Base-by-base conservation (phyloP, 2,329 filamentous ascomycete species). In the Cladophialophora immunda region DNA sequence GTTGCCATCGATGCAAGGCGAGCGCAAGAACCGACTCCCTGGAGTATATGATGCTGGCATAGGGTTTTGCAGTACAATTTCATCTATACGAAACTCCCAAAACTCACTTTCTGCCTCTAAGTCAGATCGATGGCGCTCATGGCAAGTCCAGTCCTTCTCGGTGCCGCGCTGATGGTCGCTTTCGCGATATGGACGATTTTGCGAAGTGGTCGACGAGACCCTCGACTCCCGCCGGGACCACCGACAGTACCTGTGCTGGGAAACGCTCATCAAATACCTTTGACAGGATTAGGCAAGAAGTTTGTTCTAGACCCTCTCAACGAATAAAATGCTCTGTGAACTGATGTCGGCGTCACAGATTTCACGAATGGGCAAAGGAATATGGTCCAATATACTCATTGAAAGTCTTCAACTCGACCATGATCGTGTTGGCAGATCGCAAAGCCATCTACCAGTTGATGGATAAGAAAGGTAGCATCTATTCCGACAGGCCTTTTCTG, bases 191-290 rank as follows among this genome's bases (percentile, higher is more conserved):
- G 54, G 54, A 32, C 22, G 7, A 8, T 68, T 17, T 27, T 68
- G 9, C 47, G 57, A 4, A 64, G 58, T 22, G 67, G 67, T 11
- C 53, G 64, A 45, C 58, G 67, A 58, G 67, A 69, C 55, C 50
- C 41, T 11, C 17, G 64, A 32, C 64, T 69, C 7, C 67, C 67
- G 17, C 67, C 66, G 62, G 81, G 81, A 0, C 81, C 81, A 7
- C 78, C 78, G 13, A 81, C 79, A 0, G 32, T 81, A 0, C 81
- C 81, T 0, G 54, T 83, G 0, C 72, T 86, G 8, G 85, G 85
- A 4, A 86, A 86, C 55, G 71, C 86, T 5, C 76, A 78, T 30
- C 77, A 79, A 58, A 76, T 81, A 17, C 77, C 78, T 1, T 72
- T 70, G 41, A 76, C 75, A n/a, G 73, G 75, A 2, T 68, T 74